A percentile compares a stretch with the other conserved stretches of the same genome.
Evolutionary conservation across 768 basidiomycete species (phyloP).

Genomic region (Lentinula edodes): DNA sequence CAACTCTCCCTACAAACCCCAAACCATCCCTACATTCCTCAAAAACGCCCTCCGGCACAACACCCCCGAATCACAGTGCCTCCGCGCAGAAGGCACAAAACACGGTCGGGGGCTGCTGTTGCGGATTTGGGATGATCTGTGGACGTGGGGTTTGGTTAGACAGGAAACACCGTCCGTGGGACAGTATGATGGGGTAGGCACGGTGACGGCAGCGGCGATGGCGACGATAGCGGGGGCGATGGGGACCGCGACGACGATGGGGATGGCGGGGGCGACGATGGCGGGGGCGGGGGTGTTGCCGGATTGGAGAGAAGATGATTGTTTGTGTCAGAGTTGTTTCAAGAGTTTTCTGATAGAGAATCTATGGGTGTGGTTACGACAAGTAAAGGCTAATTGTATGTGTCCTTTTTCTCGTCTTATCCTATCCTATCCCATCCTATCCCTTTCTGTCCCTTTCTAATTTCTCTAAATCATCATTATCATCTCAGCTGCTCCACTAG

Average conservation of each 20-base stretch:
- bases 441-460: not conserved
- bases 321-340: slow-evolving; percentile 8
- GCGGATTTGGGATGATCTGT: not conserved
- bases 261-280: no score
- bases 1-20: not conserved
- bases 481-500: not conserved
- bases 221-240: no score
- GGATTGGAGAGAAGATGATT: not conserved
- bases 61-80: no score
- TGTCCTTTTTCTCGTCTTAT: not conserved
- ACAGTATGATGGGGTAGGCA: no score
- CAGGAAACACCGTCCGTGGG: not conserved
- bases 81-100: not conserved
- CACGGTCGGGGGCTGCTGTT: not conserved
- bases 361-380: slow-evolving; percentile 6
- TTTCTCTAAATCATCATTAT: no score
- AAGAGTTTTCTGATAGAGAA: slow-evolving; percentile 7
- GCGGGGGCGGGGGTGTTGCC: not conserved
- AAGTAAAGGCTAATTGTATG: slow-evolving; percentile 1
- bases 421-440: not conserved
- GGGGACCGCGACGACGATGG: no score
- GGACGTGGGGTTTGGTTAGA: not conserved
- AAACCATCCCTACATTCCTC: not conserved
- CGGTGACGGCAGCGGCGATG: no score
- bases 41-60: not conserved